These are phyloP conservation scores for Circinella umbellata DNA, from an alignment of 371 early-diverging fungal species.

Conservation along the genomic window DNA sequence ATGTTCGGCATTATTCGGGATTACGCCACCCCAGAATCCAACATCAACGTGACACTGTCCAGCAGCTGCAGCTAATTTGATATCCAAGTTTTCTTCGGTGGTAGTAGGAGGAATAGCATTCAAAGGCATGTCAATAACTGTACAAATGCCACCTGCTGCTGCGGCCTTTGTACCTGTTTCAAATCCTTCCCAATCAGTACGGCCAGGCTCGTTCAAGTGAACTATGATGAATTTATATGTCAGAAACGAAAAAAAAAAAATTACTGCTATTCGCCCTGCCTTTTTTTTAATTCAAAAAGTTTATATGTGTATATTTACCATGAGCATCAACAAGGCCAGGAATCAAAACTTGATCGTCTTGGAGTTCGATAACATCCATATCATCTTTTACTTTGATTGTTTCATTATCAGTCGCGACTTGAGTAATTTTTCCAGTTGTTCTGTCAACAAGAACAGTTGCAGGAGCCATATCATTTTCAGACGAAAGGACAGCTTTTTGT, in stretches of 20 bases:
- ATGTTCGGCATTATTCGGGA: constrained; percentile 73
- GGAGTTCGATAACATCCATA: constrained; percentile 31
- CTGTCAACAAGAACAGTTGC: constrained; percentile 56
- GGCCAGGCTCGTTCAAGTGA: constrained; percentile 83
- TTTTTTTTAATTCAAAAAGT: too few species aligned
- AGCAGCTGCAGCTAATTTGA: constrained; percentile 68
- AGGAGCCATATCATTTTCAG: constrained; percentile 40
- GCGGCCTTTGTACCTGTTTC: constrained; percentile 82
- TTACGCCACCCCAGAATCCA: constrained; percentile 83
- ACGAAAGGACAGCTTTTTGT: constrained; percentile 48
- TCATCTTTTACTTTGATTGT: constrained; percentile 15
- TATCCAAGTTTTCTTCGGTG: constrained; percentile 66
- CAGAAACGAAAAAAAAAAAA: background rate
- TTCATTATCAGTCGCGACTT: constrained; percentile 35
- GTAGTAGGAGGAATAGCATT: constrained; percentile 88
- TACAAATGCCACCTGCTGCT: constrained; percentile 81
- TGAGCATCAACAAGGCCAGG: constrained; percentile 82
- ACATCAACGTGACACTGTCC: constrained; percentile 80
- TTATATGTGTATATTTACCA: constrained; percentile 33
- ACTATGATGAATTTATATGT: constrained; percentile 38
- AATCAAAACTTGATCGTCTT: constrained; percentile 65
- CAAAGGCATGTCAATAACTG: constrained; percentile 86
- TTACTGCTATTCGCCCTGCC: too few species aligned
- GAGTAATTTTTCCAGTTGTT: constrained; percentile 54
- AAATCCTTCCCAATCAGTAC: constrained; percentile 88